phyloP scores from a whole-genome alignment of 768 basidiomycete genomes.

The Imleria badia region DNA sequence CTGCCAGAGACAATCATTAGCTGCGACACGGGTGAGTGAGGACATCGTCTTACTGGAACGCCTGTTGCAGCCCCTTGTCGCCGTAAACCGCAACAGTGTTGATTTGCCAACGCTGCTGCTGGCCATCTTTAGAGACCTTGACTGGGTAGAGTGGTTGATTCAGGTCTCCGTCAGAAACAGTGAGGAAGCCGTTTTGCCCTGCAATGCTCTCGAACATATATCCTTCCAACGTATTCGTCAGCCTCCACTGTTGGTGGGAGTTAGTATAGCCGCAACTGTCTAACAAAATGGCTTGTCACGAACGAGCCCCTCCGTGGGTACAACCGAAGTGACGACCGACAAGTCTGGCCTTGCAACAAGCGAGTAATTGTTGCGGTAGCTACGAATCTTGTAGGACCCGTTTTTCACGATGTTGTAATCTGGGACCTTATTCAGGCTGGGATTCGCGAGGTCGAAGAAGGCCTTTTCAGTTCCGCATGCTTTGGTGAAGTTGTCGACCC shows the following conservation, averaged over 20 bases:
- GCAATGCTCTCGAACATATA: background rate
- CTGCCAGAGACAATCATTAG: background rate
- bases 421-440: background rate
- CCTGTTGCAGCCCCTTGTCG: background rate
- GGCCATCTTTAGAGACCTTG: background rate
- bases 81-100: background rate
- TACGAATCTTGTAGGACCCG: conserved; percentile 2
- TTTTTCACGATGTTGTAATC: background rate
- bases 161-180: background rate
- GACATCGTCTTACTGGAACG: background rate
- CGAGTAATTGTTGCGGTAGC: background rate
- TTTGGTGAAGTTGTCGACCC: background rate
- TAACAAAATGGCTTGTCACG: background rate
- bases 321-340: background rate
- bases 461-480: background rate
- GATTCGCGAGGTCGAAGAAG: background rate
- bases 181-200: background rate
- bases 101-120: background rate
- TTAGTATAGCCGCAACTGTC: background rate
- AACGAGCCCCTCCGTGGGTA: background rate
- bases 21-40: too few species aligned
- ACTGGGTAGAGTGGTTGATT: background rate
- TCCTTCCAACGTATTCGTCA: background rate
- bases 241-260: background rate
- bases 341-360: too few species aligned